phyloP scores from a whole-genome alignment of 139 green algal genomes.

The Chlorella sorokiniana region DNA sequence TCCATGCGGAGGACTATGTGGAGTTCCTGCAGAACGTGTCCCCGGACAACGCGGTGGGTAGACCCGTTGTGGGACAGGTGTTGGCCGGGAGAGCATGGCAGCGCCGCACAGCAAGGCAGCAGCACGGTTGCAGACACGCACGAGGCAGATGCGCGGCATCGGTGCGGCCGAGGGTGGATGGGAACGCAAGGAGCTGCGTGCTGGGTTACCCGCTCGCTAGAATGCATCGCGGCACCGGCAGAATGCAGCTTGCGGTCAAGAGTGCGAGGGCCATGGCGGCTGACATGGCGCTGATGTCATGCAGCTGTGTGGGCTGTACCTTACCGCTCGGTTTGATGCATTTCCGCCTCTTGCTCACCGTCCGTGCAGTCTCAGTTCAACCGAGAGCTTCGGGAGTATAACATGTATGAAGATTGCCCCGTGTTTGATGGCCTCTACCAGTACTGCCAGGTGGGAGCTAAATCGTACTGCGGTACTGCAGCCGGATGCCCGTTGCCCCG shows the following conservation, averaged over 20 bases:
- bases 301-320: background rate
- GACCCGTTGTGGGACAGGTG: background rate
- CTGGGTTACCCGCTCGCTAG: too few relatives aligned
- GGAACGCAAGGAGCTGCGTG: too few relatives aligned
- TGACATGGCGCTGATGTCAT: too few relatives aligned
- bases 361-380: background rate
- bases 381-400: slow-evolving; percentile 54
- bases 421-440: slow-evolving; percentile 96
- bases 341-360: background rate
- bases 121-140: background rate
- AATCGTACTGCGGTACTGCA: background rate
- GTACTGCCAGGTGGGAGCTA: slow-evolving; percentile 83
- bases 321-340: background rate
- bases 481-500: background rate
- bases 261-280: too few relatives aligned
- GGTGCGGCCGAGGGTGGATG: too few relatives aligned
- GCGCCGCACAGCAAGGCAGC: background rate
- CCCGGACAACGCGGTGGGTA: slow-evolving; percentile 70
- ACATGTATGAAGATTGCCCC: slow-evolving; percentile 91
- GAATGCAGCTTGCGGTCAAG: too few relatives aligned
- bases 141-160: too few relatives aligned
- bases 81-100: background rate
- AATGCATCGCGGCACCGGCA: too few relatives aligned
- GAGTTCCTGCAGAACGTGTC: slow-evolving; percentile 83
- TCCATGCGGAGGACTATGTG: slow-evolving; percentile 93